Base-by-base conservation (phyloP, 2,329 filamentous ascomycete genomes). In the Pseudocercospora crystallina region DNA sequence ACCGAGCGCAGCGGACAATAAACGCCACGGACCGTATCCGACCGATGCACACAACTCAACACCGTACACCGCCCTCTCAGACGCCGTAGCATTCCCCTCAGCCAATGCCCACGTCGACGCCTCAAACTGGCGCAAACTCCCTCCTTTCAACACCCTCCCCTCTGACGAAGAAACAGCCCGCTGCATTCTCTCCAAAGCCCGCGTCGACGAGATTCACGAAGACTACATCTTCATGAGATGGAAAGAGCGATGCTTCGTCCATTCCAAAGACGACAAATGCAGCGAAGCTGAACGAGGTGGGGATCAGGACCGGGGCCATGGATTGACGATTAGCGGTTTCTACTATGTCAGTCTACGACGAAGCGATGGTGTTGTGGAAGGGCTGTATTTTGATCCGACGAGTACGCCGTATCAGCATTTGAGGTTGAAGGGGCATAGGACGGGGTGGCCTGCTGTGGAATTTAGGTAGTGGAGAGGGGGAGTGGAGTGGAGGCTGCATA, bases 141-240 rank as follows among this genome's bases (percentile, higher is more conserved):
- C 72, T 0, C 74, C 74, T 1, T 77, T 77, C 60, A 60, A 65
- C 30, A 59, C 65, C 31, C 60, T 69, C 55, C 7, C 48, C 11
- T 53, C 54, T 8, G 46, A 50, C 47, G 56, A 59, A n/a, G 54
- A 57, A 31, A 51, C 48, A 5, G 72, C 74, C 1, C 63, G 68
- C n/a, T 65, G 69, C 3, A 63, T 81, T 7, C 70, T 77, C 8
- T 74, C 69, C 44, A 68, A 65, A 43, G 61, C 65, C 5, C 68
- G 68, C 40, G 62, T 72, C 54, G 61, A 66, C 15, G 59, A 68
- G 14, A 61, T 79, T 12, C 66, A 66, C 38, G 62, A 71, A 29
- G 71, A 79, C n/a, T 80, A 76, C 70, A 70, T 81, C 17, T 71
- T 80, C 40, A 80, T 81, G 78, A 71, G 78, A 26, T 80, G 78